A percentile compares a stretch with the other conserved stretches of the same genome.
Conservation (phyloP, 768 basidiomycete genomes). For the Boletus tylopilopsis region DNA sequence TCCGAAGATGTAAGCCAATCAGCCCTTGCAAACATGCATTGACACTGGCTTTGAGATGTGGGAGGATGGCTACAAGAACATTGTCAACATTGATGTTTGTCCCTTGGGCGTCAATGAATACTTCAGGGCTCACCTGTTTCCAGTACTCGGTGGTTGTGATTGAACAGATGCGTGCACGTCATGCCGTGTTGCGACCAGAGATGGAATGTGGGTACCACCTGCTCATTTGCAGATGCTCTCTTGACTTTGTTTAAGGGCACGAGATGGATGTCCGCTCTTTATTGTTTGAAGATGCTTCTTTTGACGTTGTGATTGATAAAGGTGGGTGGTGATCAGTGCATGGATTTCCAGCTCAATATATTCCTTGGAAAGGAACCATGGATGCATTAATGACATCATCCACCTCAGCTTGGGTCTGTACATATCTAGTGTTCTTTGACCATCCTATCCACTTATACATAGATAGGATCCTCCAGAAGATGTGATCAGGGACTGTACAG, state of each 20-base stretch:
- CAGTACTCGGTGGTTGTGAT: conserved; percentile 78
- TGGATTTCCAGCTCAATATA: neutral
- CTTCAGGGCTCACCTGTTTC: neutral
- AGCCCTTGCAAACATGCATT: neutral
- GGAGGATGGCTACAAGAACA: conserved; percentile 78
- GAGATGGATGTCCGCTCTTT: conserved; percentile 81
- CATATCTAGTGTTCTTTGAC: neutral
- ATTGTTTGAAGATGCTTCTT: conserved; percentile 50
- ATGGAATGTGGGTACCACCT: conserved; percentile 59
- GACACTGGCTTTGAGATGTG: conserved; percentile 61
- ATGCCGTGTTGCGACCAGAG: conserved; percentile 47
- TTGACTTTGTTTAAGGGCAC: conserved; percentile 48
- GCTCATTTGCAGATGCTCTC: neutral
- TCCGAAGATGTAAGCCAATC: conserved; percentile 59
- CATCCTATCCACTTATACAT: conserved; percentile 1
- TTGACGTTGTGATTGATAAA: conserved; percentile 87
- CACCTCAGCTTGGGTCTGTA: conserved; percentile 74
- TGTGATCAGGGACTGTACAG: conserved; percentile 64
- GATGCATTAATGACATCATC: conserved; percentile 86
- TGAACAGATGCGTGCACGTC: conserved; percentile 63
- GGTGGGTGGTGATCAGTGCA: conserved; percentile 32
- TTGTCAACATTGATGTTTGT: conserved; percentile 71
- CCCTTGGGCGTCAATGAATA: conserved; percentile 14
- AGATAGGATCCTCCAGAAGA: conserved; percentile 68
- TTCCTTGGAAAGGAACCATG: conserved; percentile 57